Base-by-base conservation (phyloP, 371 early-diverging fungal species). In the Choanephora cucurbitarum region DNA sequence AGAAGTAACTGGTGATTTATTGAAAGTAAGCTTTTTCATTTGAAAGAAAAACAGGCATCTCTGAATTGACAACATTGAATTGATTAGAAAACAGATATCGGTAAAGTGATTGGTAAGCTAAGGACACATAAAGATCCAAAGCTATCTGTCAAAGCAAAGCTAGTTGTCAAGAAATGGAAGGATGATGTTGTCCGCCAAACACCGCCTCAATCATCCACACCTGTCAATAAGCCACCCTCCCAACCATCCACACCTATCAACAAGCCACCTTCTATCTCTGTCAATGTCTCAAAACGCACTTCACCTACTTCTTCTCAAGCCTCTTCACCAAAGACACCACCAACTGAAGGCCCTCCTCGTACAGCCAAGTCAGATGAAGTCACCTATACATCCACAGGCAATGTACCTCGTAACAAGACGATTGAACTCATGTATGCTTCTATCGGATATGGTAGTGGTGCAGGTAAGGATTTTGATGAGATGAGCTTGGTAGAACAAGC, bases 361-460 rank as follows among this genome's bases (percentile, higher is more conserved):
- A 87, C 82, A 13, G 57, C 85, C 14, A 77, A 79, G 44, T 43
- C 77, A 15, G 93, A 92, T 57, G 84, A 80, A n/a, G 66, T 91
- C 13, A 70, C 65, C 15, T 64, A 81, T 22, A 70, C 66, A 49
- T 60, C 82, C 0, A 81, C 89, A 6, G 89, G 90, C n/a, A 89
- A 85, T 55, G 72, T 70, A 19, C 76, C 83, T 24, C 85, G 98
- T 21, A 92, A 95, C 59, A 91, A 87, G 56, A 89, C 90, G 42
- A 82, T 89, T 52, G 94, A 92, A 50, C 72, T 98, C 64, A 69
- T 97, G 54, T 95, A 95, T 63, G 72, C 83, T 55, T 87, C 94
- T 0, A 69, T 98, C 49, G 91, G 84, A 1, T 68, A 79, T 4
- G 92, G 86, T 40, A 85, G 88, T 41, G 78, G 72, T 63, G 81